These are phyloP conservation scores for Seminavis robusta DNA, from an alignment of 108 stramenopile genomes.

Conservation along the genomic window DNA sequence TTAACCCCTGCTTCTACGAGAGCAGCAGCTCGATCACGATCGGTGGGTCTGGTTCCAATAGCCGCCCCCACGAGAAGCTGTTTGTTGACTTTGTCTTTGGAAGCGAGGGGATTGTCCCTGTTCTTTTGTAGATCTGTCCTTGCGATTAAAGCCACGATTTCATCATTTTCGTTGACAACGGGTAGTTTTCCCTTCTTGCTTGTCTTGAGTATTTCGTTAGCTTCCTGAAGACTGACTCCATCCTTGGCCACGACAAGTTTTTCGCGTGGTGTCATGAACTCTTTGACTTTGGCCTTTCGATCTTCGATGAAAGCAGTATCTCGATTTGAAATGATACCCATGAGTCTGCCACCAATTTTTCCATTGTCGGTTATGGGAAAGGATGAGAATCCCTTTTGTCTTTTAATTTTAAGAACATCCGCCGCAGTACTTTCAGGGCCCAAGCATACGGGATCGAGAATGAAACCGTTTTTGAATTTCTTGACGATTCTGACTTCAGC, in stretches of 20 bases:
- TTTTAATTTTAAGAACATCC: conserved; percentile 85
- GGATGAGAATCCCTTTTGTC: conserved; percentile 89
- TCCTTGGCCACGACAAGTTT: conserved; percentile 88
- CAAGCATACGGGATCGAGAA: conserved; percentile 96
- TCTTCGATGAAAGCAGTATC: conserved; percentile 97
- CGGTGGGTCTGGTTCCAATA: conserved; percentile 98
- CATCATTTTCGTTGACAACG: conserved; percentile 93
- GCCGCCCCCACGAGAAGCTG: conserved; percentile 97
- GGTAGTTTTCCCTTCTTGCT: conserved; percentile 99
- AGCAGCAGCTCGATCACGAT: conserved; percentile 82
- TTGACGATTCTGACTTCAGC: conserved; percentile 92
- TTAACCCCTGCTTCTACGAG: conserved; percentile 98
- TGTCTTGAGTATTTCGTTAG: conserved; percentile 93
- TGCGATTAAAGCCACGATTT: conserved; percentile 97
- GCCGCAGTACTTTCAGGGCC: conserved; percentile 86
- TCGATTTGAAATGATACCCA: conserved; percentile 97
- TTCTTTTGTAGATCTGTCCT: conserved; percentile 98
- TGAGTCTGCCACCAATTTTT: conserved; percentile 92
- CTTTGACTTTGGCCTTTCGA: conserved; percentile 59
- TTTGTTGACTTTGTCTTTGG: conserved; percentile 91
- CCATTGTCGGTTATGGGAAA: conserved; percentile 98
- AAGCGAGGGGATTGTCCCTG: conserved; percentile 95
- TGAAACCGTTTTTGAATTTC: conserved; percentile 99
- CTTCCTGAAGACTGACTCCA: conserved; percentile 88
- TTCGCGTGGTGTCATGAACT: conserved; percentile 92